Conservation (phyloP, 1,284 basidiomycete genomes). For the Malassezia japonica region DNA sequence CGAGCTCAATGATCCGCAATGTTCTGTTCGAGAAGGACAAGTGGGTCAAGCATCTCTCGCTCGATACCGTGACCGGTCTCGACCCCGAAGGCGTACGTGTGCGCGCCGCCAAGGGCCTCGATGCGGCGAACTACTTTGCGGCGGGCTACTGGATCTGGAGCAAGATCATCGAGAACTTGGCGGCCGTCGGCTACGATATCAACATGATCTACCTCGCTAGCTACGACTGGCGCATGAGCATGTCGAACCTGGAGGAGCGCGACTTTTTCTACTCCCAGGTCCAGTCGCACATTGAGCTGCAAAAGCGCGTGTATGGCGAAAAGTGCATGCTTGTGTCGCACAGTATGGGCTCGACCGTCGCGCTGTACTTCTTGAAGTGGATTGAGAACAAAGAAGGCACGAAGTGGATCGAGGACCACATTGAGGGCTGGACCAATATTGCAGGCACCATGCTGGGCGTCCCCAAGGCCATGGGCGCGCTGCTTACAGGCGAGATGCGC, state of each 20-base stretch:
- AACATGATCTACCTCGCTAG: constrained; percentile 42
- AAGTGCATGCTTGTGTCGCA: constrained; percentile 83
- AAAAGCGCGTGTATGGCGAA: constrained; percentile 62
- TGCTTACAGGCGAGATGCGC: constrained; percentile 80
- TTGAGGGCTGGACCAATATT: constrained; percentile 54
- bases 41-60: constrained; percentile 81
- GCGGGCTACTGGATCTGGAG: constrained; percentile 84
- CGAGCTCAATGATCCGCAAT: constrained; percentile 66
- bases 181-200: constrained; percentile 50
- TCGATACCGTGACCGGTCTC: constrained; percentile 79
- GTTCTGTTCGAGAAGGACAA: constrained; percentile 71
- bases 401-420: constrained; percentile 76
- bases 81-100: constrained; percentile 83
- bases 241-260: constrained; percentile 75
- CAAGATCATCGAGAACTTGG: constrained; percentile 77
- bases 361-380: constrained; percentile 61
- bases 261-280: constrained; percentile 86
- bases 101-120: constrained; percentile 69
- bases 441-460: constrained; percentile 73
- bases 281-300: constrained; percentile 73
- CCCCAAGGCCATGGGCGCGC: constrained; percentile 87
- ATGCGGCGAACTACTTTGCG: constrained; percentile 77
- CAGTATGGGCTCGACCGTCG: constrained; percentile 50
- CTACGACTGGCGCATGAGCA: constrained; percentile 61
- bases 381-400: constrained; percentile 76